Percentiles rank a stretch among this genome's conserved stretches.
These are phyloP conservation scores for Microdochium paspali DNA, from an alignment of 2,329 filamentous ascomycete species.

Conservation along the genomic window DNA sequence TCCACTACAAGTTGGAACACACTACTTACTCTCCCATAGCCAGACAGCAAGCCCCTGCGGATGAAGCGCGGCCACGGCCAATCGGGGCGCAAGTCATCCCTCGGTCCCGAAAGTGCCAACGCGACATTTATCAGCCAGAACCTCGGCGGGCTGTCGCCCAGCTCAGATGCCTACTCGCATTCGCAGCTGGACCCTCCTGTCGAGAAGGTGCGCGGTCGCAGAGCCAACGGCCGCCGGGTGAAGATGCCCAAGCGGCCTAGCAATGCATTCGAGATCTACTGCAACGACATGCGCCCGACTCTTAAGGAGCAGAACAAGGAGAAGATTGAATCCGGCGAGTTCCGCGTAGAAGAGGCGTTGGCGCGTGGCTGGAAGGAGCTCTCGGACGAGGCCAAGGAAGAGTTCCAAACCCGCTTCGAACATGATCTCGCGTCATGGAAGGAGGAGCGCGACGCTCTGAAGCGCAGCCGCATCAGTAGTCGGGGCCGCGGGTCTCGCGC, in stretches of 20 bases:
- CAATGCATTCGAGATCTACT: constrained; percentile 47
- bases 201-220: constrained; percentile 18
- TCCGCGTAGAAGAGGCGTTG: constrained; percentile 44
- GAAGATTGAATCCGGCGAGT: constrained; percentile 19
- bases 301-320: constrained; percentile 35
- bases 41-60: constrained; percentile 68
- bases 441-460: constrained; percentile 30
- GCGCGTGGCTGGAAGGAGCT: constrained; percentile 45
- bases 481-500: constrained; percentile 8
- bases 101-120: constrained; percentile 31
- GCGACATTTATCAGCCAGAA: constrained; percentile 38
- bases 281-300: constrained; percentile 34
- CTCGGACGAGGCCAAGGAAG: constrained; percentile 36
- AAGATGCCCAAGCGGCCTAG: constrained; percentile 32
- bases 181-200: constrained; percentile 27
- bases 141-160: constrained; percentile 34
- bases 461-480: constrained; percentile 17
- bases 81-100: constrained; percentile 40
- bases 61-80: constrained; percentile 57
- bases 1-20: constrained; percentile 37
- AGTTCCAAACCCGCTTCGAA: constrained; percentile 34
- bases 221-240: constrained; percentile 29
- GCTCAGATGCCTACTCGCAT: constrained; percentile 44
- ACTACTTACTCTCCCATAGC: constrained; percentile 34
- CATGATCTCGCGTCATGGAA: constrained; percentile 28